A percentile compares a stretch with the other conserved stretches of the same genome.
Conservation (phyloP, 768 basidiomycete genomes). For the Trametes gibbosa region DNA sequence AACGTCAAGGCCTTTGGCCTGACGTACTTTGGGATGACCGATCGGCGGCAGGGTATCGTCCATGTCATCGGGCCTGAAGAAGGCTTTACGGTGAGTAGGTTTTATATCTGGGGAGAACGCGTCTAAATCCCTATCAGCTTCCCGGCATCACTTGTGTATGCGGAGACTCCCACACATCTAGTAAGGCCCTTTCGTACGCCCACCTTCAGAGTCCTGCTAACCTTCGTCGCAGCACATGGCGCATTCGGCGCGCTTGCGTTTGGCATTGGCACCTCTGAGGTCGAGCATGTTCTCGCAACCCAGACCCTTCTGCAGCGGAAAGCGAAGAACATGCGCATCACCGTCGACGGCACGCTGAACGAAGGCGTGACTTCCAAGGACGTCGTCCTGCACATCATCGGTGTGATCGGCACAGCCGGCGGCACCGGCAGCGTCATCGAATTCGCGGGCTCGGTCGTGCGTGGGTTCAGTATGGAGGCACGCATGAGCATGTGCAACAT, state of each 20-base stretch:
- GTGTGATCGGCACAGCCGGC: conserved; percentile 61
- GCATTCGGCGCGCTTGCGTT: conserved; percentile 68
- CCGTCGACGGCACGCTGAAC: conserved; percentile 52
- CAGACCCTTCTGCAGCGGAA: conserved; percentile 62
- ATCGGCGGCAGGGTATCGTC: conserved; percentile 57
- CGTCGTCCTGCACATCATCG: conserved; percentile 64
- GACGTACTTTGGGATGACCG: conserved; percentile 68
- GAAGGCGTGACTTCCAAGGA: conserved; percentile 63
- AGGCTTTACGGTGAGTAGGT: conserved; percentile 49
- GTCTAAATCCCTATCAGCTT: conserved; percentile 27
- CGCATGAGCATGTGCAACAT: conserved; percentile 65
- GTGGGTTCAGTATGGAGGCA: conserved; percentile 59
- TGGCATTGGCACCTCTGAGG: conserved; percentile 67
- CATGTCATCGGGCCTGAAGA: conserved; percentile 69
- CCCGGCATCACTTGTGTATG: conserved; percentile 53
- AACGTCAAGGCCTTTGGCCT: conserved; percentile 66
- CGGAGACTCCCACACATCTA: conserved; percentile 66
- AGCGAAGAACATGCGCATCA: conserved; percentile 65
- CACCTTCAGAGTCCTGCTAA: neutral
- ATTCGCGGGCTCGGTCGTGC: conserved; percentile 55
- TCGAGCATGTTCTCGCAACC: conserved; percentile 68
- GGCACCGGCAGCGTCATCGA: conserved; percentile 66
- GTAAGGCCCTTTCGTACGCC: conserved; percentile 29
- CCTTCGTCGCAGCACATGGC: conserved; percentile 45
- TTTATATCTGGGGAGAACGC: neutral